Percentiles rank a stretch among this genome's conserved stretches.
Conservation (phyloP, 805 yeast genomes). For the Ogataea methanolica region DNA sequence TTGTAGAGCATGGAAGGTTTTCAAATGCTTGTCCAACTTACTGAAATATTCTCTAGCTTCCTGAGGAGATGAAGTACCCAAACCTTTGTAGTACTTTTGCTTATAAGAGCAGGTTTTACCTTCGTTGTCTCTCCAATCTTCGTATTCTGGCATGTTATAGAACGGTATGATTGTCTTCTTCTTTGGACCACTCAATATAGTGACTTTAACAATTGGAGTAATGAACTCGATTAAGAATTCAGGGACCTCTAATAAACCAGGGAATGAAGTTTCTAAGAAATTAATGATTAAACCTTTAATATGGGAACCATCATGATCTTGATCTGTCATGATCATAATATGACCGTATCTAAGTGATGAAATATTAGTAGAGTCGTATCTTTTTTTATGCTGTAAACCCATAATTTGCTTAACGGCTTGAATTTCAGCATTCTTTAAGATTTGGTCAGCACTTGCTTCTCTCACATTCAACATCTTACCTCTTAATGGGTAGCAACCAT, state of each 20-base stretch:
- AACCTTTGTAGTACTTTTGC: conserved; percentile 95
- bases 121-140: conserved; percentile 83
- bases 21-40: conserved; percentile 79
- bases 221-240: conserved; percentile 92
- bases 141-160: conserved; percentile 94
- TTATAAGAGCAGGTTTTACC: conserved; percentile 76
- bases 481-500: conserved; percentile 92
- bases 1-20: conserved; percentile 75
- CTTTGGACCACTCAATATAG: conserved; percentile 58
- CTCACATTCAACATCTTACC: conserved; percentile 95
- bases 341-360: conserved; percentile 87
- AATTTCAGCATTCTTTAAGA: conserved; percentile 88
- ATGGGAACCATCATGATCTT: conserved; percentile 98
- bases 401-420: conserved; percentile 93
- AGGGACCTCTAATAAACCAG: conserved; percentile 85
- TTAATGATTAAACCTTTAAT: conserved; percentile 94
- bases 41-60: conserved; percentile 89
- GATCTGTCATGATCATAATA: conserved; percentile 99
- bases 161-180: conserved; percentile 60
- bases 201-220: conserved; percentile 93
- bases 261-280: conserved; percentile 89
- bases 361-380: conserved; percentile 56
- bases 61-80: conserved; percentile 84
- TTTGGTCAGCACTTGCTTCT: conserved; percentile 95
- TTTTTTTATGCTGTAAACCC: conserved; percentile 90